A percentile compares a stretch with the other conserved stretches of the same genome.
Evolutionary conservation across 176 grass and related monocot genomes (phyloP).

Genomic region (Ananas comosus): DNA sequence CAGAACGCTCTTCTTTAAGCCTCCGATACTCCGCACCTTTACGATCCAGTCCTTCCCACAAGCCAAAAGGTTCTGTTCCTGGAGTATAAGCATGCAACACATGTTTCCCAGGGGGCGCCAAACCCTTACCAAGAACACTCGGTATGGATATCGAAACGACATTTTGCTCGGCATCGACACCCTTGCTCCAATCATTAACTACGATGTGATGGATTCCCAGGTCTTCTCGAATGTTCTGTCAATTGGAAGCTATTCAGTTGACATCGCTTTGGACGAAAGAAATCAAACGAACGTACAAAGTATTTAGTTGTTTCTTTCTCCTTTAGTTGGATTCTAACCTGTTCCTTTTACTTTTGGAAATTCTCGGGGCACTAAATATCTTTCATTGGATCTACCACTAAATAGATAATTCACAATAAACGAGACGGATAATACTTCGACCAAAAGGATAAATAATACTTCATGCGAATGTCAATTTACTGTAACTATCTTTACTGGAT

Average conservation of each 20-base stretch:
- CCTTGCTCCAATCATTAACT: conserved; percentile 77
- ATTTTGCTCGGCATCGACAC: conserved; percentile 78
- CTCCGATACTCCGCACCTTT: conserved; percentile 57
- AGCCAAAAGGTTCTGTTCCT: conserved; percentile 74
- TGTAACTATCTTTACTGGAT: no score
- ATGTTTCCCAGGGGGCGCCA: conserved; percentile 77
- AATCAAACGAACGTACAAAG: not conserved
- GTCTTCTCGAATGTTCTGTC: conserved; percentile 55
- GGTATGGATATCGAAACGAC: conserved; percentile 87
- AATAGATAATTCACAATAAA: no score
- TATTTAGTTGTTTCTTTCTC: not conserved
- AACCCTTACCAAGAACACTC: conserved; percentile 51
- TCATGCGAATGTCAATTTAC: no score
- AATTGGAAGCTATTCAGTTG: conserved; percentile 17
- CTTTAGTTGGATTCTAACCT: no score
- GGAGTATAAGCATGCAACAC: conserved; percentile 91
- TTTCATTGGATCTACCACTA: no score
- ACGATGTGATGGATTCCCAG: conserved; percentile 95
- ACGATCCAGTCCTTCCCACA: conserved; percentile 82
- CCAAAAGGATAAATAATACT: no score
- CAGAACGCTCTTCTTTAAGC: conserved; percentile 81
- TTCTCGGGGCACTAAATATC: no score
- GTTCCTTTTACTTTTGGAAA: no score
- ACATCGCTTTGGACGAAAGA: not conserved
- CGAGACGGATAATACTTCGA: no score